Base-by-base conservation (phyloP, 495 filamentous ascomycete species). In the Usnea hakonensis region DNA sequence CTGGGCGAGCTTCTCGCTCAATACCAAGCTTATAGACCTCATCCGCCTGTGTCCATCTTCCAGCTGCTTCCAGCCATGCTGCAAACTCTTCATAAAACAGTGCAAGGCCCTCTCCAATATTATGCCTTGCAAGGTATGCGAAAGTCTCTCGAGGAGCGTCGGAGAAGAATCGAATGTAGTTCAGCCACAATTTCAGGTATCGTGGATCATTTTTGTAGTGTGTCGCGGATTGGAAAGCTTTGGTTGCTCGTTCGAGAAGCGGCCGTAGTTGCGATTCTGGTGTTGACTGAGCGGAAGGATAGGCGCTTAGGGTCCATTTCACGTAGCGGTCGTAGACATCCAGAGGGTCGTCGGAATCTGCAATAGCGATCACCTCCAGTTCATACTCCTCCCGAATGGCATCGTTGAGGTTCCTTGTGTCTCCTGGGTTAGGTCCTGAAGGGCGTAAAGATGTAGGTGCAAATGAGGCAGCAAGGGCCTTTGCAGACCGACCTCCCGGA, bases 81-180 rank as follows among this genome's bases (percentile, higher is more conserved):
- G 94, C 91, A 75, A 95, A 97, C 67, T 97, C 95, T 69, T 98
- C 94, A 73, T 98, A 97, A 69, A 91, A 98, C n/a, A 97, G 75
- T 0, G 94, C 94, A 13, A 98, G 78, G 2, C 83, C 78, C 67
- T 96, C 92, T 53, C 92, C 94, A 63, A 97, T 88, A 61, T 81
- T 81, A 63, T 97, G 91, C 28, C 93, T 89, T 2, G 92, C 85
- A 40, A 98, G 79, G 68, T 94, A 98, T 16, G 91, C 87, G 67
- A 90, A 98, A 0, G 88, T 90, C 69, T 98, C 94, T 48, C 94
- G 85, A 10, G 94, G 92, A 28, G 90, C 81, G 71, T 97, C 95
- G 19, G 89, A 89, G 75, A 96, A 97, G 57, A 96, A 83, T 54
- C 88, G 81, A 67, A 97, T 94, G 68, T 97, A 97, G 63, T 90